Base-by-base conservation (phyloP, 164 flowering plant species). In the Dillenia suffruticosa region DNA sequence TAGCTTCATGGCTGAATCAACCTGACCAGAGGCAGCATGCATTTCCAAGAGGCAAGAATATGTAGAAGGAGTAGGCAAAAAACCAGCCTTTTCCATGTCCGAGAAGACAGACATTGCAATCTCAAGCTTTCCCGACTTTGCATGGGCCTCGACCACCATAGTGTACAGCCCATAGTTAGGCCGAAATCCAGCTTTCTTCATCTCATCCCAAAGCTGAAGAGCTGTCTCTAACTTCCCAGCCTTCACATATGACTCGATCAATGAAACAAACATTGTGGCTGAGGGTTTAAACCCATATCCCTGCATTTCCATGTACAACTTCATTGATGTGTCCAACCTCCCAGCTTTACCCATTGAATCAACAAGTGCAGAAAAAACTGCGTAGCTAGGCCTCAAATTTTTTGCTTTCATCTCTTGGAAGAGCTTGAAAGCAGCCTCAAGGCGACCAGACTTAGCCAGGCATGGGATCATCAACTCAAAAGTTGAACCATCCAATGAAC, bases 321-420 rank as follows among this genome's bases (percentile, higher is more conserved):
- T 94, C 90, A 91, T 87, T 11, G 97, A 77, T 0, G 80, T 76
- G 50, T 94, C 99, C 71, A 94, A 70, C 73, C 97, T 83, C 72
- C 99, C 99, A 44, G 99, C 99, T 71, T 91, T 94, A 14, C 97
- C 97, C 97, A 91, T 79, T 3, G 97, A 86, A 80, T 94, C 99
- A 57, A 94, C 86, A 51, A 94, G 86, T 1, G 96, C 76, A 8
- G 81, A 70, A 74, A 88, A 94, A 12, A 88, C 61, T 14, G 68
- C 44, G 67, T 77, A 77, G 64, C 71, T 81, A 8, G 98, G 97
- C 16, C 75, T 73, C 10, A 81, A 63, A 17, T 74, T 79, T 63
- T 76, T 86, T 46, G 52, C 79, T 68, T 89, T 90, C 98, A 94
- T 94, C 73, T 84, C 89, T 70, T 82, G 84, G 62, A 94, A 94